Percentiles rank a stretch among this genome's conserved stretches.
These are phyloP conservation scores for Melocanna baccifera DNA, from an alignment of 176 grass and related monocot species.

Conservation along the genomic window DNA sequence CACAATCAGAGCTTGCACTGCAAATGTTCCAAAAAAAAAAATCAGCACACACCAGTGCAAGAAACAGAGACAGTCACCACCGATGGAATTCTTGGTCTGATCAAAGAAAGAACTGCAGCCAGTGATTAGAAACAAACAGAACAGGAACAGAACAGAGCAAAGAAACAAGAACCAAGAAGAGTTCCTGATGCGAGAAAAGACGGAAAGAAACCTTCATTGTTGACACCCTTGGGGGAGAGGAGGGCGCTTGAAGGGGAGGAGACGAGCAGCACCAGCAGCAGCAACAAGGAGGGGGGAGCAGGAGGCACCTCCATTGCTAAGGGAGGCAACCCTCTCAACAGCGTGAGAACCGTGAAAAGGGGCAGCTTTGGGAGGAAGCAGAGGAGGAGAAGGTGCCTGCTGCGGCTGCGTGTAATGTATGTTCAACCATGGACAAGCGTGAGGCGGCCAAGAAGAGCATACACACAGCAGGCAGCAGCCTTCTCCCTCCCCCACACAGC, in stretches of 20 bases:
- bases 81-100: not conserved
- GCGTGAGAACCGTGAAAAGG: not conserved
- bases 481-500: slow-evolving; percentile 25
- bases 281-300: not conserved
- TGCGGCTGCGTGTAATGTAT: slow-evolving; percentile 31
- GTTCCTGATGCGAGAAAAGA: not conserved
- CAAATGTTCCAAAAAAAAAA: not conserved
- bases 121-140: not conserved
- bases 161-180: not conserved
- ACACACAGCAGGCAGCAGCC: slow-evolving; percentile 40
- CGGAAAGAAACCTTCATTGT: slow-evolving; percentile 22
- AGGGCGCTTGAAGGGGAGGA: slow-evolving; percentile 35
- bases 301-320: slow-evolving; percentile 38
- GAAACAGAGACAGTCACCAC: not conserved
- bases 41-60: not conserved
- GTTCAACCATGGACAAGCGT: slow-evolving; percentile 43
- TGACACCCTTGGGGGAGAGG: slow-evolving; percentile 91
- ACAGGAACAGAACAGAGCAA: not conserved
- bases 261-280: not conserved
- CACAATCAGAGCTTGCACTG: slow-evolving; percentile 82
- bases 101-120: not conserved
- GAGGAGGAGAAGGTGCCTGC: not conserved
- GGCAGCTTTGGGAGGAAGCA: not conserved
- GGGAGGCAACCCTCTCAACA: not conserved
- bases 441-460: slow-evolving; percentile 59